Evolutionary conservation across 257 asterid genomes (phyloP), one percentile per base, ranked within the genome.

Genomic region (Craterostigma plantagineum): DNA sequence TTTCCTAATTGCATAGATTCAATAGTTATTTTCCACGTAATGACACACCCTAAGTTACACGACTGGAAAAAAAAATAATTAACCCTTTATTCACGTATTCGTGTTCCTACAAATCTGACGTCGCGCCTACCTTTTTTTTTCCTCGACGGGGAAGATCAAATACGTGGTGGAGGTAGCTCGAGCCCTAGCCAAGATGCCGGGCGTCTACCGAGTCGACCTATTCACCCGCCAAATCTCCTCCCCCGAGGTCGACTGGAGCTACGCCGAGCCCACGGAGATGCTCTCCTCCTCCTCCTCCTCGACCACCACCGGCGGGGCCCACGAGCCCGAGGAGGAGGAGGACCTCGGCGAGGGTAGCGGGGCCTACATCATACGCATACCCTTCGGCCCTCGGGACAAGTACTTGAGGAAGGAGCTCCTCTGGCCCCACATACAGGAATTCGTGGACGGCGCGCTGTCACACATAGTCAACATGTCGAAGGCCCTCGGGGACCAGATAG

Each of bases 211-310:
- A 27, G 94, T 81, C 16, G 94, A 81, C 60, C 66, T 81, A 4
- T 69, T 81, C 61, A 81, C 94, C 12, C 66, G 94, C 17, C 94
- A 81, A 65, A 53, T 81, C n/a, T 69, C 70, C 34, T 77, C 94
- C 13, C 71, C 94, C 0, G 94, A 81, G 42, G 79, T 81, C n/a
- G 86, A 72, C 37, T 77, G 87, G 87, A 81, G 84, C 55, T 77
- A 81, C 10, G 94, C 84, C 0, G 92, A 81, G 57, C 92, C 94
- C 3, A 58, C 86, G 0, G 94, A 81, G 59, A 81, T 81, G 94
- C 81, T 81, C 38, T 23, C 30, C 4, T n/a, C n/a, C n/a, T n/a
- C n/a, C n/a, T n/a, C n/a, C n/a, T n/a, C n/a, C n/a, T n/a, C n/a
- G n/a, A n/a, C n/a, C n/a, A 6, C 6, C 30, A 23, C 30, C 30